phyloP scores from a whole-genome alignment of 192 early-diverging fungal genomes.

The Hyaloraphidium curvatum region DNA sequence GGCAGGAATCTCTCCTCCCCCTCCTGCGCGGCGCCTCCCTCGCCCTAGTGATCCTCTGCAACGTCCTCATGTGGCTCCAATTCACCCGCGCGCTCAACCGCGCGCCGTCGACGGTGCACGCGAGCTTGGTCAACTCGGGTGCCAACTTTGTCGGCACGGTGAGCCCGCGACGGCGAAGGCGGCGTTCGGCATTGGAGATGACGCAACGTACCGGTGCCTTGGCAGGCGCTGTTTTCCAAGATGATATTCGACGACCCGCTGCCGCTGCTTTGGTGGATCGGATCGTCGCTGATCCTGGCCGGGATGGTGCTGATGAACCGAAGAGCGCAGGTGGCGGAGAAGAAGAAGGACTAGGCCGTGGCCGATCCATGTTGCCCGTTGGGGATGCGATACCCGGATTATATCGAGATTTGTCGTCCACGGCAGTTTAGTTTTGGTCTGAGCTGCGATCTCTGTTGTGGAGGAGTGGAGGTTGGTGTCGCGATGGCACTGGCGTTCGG shows the following conservation, averaged over 20 bases:
- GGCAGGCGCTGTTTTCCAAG: conserved; percentile 46
- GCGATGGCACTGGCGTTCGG: no score
- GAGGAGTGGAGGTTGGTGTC: no score
- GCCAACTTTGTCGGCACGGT: conserved; percentile 54
- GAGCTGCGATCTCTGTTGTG: no score
- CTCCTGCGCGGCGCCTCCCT: conserved; percentile 29
- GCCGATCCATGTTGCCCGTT: no score
- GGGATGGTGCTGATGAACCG: conserved; percentile 35
- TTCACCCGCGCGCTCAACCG: conserved; percentile 67
- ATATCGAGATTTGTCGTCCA: no score
- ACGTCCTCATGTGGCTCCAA: conserved; percentile 70
- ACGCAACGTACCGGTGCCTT: no score
- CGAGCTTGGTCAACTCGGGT: conserved; percentile 58
- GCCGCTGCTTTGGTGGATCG: conserved; percentile 66
- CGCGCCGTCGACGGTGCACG: conserved; percentile 51
- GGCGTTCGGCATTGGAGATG: no score
- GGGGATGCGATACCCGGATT: no score
- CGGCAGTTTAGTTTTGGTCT: no score
- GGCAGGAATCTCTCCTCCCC: not conserved
- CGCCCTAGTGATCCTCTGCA: conserved; percentile 39
- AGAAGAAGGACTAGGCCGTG: no score
- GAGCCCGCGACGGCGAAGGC: no score
- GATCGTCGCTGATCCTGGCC: conserved; percentile 49
- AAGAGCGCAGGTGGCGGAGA: conserved; percentile 10
- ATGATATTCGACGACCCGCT: conserved; percentile 54